Base-by-base conservation (phyloP, 2,329 filamentous ascomycete genomes). In the Fusarium dlaminii region DNA sequence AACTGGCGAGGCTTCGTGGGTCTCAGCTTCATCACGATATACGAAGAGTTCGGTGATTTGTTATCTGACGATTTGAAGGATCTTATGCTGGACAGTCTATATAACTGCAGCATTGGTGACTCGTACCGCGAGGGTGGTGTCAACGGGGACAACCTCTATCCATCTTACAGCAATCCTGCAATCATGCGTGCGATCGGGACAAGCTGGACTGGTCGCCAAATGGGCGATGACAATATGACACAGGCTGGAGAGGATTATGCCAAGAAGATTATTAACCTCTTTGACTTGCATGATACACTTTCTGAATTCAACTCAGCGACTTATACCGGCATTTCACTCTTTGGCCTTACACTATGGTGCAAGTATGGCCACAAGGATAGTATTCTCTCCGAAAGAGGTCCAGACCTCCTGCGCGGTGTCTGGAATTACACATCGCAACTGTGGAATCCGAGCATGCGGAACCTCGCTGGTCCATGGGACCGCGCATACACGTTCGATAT, bases 391-490 rank as follows among this genome's bases (percentile, higher is more conserved):
- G 78, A 85, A 46, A 84, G 88, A 69, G 88, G 85, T 0, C 80
- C 83, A 0, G 81, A 82, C 18, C 88, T 90, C 82, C 83, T 90
- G 12, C 71, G 78, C 6, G 78, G 84, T 15, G 88, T 86, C 2
- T 91, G 88, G 89, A 81, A 83, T 9, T 82, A 84, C 9, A 82
- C 87, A 10, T 82, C 84, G 0, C 75, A 85, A 63, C 82, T 91
- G 10, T 91, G 88, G 82, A 87, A 90, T 61, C 85, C 89, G 6
- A 83, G 85, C 7, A 78, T 91, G 79, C 86, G 84, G 69, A 91
- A 91, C 63, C 83, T 90, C 36, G 89, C 89, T 5, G 89, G 89
- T 0, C 89, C 89, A 0, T 91, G 89, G 89, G 90, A 91, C 75
- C 85, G 90, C 2, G 83, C 85, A 0, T 91, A 91, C 71, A 88